Percentiles rank a stretch among this genome's conserved stretches.
These are phyloP conservation scores for Taiozyma sp. DNA, from an alignment of 1,139 yeast species.

Conservation along the genomic window DNA sequence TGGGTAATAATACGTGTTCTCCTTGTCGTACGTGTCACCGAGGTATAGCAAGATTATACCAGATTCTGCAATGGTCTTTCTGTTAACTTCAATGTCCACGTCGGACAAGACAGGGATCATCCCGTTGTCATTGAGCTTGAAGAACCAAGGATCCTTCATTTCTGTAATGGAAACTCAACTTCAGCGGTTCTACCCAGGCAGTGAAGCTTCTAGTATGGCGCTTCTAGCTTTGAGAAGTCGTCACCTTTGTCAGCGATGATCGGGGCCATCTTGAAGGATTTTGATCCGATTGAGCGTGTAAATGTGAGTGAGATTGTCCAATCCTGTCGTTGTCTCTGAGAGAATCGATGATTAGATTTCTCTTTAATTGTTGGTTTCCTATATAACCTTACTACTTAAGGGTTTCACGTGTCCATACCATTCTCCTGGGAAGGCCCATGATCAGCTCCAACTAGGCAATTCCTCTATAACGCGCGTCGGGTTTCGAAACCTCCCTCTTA, in stretches of 20 bases:
- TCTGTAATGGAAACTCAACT: constrained; percentile 40
- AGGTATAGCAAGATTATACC: constrained; percentile 49
- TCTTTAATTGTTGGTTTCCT: too few species aligned
- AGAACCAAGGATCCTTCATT: constrained; percentile 46
- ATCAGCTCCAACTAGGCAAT: too few species aligned
- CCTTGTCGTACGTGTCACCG: constrained; percentile 50
- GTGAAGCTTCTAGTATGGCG: constrained; percentile 39
- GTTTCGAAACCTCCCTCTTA: too few species aligned
- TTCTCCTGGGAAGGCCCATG: too few species aligned
- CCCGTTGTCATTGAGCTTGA: constrained; percentile 53
- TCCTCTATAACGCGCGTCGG: too few species aligned
- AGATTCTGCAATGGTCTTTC: constrained; percentile 41
- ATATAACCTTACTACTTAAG: too few species aligned
- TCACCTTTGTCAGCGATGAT: constrained; percentile 19
- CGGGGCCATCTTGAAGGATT: constrained; percentile 6
- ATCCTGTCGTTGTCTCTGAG: too few species aligned
- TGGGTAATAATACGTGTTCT: constrained; percentile 40
- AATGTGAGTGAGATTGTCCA: neutral
- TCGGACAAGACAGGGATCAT: constrained; percentile 53
- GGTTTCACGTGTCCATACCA: too few species aligned
- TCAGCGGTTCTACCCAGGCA: constrained; percentile 43
- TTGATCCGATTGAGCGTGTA: neutral
- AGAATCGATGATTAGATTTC: too few species aligned
- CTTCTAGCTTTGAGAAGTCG: constrained; percentile 23
- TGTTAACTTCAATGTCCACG: constrained; percentile 36